Evolutionary conservation across 495 filamentous ascomycete species (phyloP), one percentile per base, ranked within the genome.

Genomic region (Podospora comata): DNA sequence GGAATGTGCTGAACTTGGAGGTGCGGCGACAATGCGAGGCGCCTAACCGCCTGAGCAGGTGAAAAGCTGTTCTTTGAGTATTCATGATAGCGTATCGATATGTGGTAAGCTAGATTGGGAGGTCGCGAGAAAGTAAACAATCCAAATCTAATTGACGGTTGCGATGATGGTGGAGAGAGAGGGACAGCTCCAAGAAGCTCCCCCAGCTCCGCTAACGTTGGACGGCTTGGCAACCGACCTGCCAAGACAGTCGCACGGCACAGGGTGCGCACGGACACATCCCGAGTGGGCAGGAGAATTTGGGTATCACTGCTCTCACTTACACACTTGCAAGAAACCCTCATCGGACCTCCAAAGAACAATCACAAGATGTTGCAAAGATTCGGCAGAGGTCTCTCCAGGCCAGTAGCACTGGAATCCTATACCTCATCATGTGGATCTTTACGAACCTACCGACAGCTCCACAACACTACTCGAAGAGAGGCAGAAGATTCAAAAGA

Each of bases 1-100:
- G 72, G 54, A 54, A 68, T 65, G 68, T 72, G 34, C 67, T 68
- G 68, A 74, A 78, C 26, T 74, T 75, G 32, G 83, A 84, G 70
- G 84, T 79, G 18, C 65, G 58, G 39, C 83, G 78, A 56, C 73
- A 72, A 74, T 68, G 74, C 27, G 61, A 65, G 63, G 70, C 65
- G 64, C 73, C 68, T 61, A 76, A 64, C 60, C 72, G 69, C 59
- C 73, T 62, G 19, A 78, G 67, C 19, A 78, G 69, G 65, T 76
- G 74, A 72, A 69, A 74, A 70, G 76, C 66, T 66, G 79, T 63
- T 67, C 76, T 68, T 70, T 76, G 73, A 30, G 70, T 72, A 62
- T 71, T 77, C 76, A 81, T 83, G 44, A 34, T 69, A 15, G 44
- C 44, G 44, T 20, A 16, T 26, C 13, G 39, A 48, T 16, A 2